A percentile compares a stretch with the other conserved stretches of the same genome.
phyloP scores from a whole-genome alignment of 2,329 filamentous ascomycete species.

The Acrodontium crateriforme region DNA sequence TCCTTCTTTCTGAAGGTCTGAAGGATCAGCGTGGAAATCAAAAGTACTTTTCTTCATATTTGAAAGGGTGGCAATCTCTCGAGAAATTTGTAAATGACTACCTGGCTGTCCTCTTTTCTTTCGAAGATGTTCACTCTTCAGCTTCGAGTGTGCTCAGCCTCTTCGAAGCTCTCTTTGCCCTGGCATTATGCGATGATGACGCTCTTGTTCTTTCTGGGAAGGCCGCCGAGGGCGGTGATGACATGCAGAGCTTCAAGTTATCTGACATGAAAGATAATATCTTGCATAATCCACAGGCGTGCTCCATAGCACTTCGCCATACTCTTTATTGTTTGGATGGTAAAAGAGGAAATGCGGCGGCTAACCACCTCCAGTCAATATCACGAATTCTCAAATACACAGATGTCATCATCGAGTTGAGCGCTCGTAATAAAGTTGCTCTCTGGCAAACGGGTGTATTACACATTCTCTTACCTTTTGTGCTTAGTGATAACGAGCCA shows the following conservation, averaged over 20 bases:
- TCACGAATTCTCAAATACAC: not conserved
- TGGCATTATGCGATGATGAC: conserved; percentile 49
- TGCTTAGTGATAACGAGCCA: not conserved
- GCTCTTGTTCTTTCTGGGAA: too few species aligned
- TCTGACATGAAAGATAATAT: conserved; percentile 1
- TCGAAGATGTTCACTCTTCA: not conserved
- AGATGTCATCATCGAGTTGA: conserved; percentile 1
- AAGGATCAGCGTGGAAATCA: conserved; percentile 72
- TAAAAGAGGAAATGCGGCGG: not conserved
- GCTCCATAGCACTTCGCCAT: conserved; percentile 2
- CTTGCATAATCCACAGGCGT: conserved; percentile 3
- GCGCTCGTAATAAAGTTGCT: conserved; percentile 9
- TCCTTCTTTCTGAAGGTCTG: conserved; percentile 59
- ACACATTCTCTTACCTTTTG: conserved; percentile 3
- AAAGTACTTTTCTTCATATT: conserved; percentile 66
- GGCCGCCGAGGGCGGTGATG: not conserved
- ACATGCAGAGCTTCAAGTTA: too few species aligned
- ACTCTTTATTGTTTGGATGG: not conserved
- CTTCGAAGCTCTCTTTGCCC: conserved; percentile 57
- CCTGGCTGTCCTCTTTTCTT: not conserved
- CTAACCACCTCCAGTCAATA: not conserved
- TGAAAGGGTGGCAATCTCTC: conserved; percentile 56
- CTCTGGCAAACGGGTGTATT: conserved; percentile 15
- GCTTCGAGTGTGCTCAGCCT: not conserved
- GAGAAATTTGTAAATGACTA: not conserved